Evolutionary conservation across 2,329 filamentous ascomycete genomes (phyloP), one percentile per base, ranked within the genome.

Genomic region (Fulvia fulva): DNA sequence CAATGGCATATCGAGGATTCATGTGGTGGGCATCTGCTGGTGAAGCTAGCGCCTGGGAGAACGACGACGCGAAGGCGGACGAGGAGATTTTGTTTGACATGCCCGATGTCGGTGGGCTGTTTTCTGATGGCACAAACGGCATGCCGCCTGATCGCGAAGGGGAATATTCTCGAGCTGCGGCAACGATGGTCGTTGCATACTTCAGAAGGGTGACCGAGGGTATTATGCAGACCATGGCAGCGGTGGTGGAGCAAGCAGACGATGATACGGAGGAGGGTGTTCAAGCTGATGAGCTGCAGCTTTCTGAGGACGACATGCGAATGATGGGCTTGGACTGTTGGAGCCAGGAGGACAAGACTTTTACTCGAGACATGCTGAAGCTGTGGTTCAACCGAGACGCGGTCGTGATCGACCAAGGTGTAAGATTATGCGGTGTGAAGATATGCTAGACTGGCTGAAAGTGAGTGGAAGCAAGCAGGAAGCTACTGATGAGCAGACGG

Each of bases 21-120:
- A 90, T 93, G 83, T 94, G 90, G 90, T 94, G 90, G 90, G 89
- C 90, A 1, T 90, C 87, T 16, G 89, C 90, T 0, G 90, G 89
- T 58, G 90, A 94, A 74, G 83, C 87, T 60, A 79, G 82, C 26
- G 77, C 78, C 12, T 80, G 79, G 51, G 74, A 81, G 9, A 76
- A 78, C 1, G 79, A 84, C 57, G 83, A 85, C 66, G 77, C 78
- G 59, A 78, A 82, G 55, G 76, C 79, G 26, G 78, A 81, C 58
- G 72, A 73, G 19, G 72, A 74, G 55, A 65, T 80, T 1, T 67
- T 80, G 12, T 73, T 74, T 34, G 74, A 80, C 58, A 63, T 78
- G 25, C 71, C 74, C 5, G 73, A 70, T 45, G 46, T 70, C 7
- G 56, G 61, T n/a, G 57, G 56, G 25, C 52, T 67, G 8, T 58